These are phyloP conservation scores for Gracilaria caudata DNA, from an alignment of 23 red algal species.

Conservation along the genomic window DNA sequence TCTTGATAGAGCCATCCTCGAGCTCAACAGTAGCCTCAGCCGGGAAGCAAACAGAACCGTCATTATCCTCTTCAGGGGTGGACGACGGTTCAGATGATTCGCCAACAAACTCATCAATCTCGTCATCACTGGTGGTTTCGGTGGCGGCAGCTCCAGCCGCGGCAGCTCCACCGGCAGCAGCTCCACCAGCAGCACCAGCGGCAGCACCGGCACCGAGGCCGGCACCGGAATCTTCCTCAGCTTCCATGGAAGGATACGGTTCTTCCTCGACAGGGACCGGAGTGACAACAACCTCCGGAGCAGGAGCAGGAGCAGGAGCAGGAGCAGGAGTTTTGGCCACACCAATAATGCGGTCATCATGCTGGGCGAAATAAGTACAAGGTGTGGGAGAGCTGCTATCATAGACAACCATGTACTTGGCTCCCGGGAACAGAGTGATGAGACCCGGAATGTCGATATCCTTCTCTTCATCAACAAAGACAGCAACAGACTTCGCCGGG, in stretches of 20 bases:
- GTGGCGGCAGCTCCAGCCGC: neutral
- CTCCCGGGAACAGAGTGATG: conserved; percentile 56
- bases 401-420: conserved; percentile 66
- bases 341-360: conserved; percentile 37
- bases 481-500: conserved; percentile 34
- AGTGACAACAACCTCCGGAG: conserved; percentile 12
- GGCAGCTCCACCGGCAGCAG: conserved; percentile 11
- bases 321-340: conserved; percentile 15
- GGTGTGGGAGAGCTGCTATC: conserved; percentile 49
- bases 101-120: neutral
- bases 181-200: conserved; percentile 9
- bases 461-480: conserved; percentile 66
- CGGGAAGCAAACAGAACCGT: conserved; percentile 80
- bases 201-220: neutral
- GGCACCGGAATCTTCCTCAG: neutral
- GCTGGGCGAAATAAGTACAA: conserved; percentile 56
- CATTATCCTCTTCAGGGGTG: conserved; percentile 44
- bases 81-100: neutral
- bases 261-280: neutral
- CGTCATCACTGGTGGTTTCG: neutral
- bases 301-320: conserved; percentile 15
- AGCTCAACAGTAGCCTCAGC: conserved; percentile 77
- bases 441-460: conserved; percentile 46
- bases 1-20: conserved; percentile 59
- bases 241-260: conserved; percentile 9